Percentiles rank a stretch among this genome's conserved stretches.
Evolutionary conservation across 2,329 filamentous ascomycete genomes (phyloP).

Genomic region (Huntiella moniliformis): DNA sequence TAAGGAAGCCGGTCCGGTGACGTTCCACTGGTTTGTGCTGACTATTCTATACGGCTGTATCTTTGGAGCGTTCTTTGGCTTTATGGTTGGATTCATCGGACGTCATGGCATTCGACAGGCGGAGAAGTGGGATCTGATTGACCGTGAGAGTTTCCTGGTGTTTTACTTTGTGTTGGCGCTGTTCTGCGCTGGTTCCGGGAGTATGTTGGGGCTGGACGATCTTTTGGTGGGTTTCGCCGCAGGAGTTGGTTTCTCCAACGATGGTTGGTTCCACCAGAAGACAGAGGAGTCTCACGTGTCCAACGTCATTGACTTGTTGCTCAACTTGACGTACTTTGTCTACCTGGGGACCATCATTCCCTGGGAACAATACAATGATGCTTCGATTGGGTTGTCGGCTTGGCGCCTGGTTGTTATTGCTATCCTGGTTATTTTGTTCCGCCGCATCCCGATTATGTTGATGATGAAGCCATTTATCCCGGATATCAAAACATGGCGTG

Average conservation of each 20-base stretch:
- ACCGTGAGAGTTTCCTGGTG: conserved; percentile 90
- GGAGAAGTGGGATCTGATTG: conserved; percentile 70
- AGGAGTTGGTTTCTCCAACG: conserved; percentile 97
- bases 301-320: conserved; percentile 92
- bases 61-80: conserved; percentile 78
- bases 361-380: conserved; percentile 76
- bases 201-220: conserved; percentile 81
- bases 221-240: conserved; percentile 85
- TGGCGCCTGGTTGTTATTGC: conserved; percentile 90
- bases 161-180: conserved; percentile 96
- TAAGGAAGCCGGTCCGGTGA: conserved; percentile 46
- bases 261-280: conserved; percentile 96
- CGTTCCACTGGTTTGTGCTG: conserved; percentile 72
- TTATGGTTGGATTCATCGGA: conserved; percentile 71
- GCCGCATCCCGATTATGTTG: conserved; percentile 90
- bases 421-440: conserved; percentile 87
- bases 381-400: conserved; percentile 52
- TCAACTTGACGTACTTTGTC: conserved; percentile 96
- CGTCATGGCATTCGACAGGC: conserved; percentile 79
- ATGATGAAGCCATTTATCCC: conserved; percentile 79
- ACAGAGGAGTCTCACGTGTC: conserved; percentile 97
- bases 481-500: conserved; percentile 94
- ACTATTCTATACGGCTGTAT: conserved; percentile 92
- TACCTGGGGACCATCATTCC: conserved; percentile 95
- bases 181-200: conserved; percentile 87